Evolutionary conservation across 495 filamentous ascomycete species (phyloP).

Genomic region (Aspergillus incahuasiensis): DNA sequence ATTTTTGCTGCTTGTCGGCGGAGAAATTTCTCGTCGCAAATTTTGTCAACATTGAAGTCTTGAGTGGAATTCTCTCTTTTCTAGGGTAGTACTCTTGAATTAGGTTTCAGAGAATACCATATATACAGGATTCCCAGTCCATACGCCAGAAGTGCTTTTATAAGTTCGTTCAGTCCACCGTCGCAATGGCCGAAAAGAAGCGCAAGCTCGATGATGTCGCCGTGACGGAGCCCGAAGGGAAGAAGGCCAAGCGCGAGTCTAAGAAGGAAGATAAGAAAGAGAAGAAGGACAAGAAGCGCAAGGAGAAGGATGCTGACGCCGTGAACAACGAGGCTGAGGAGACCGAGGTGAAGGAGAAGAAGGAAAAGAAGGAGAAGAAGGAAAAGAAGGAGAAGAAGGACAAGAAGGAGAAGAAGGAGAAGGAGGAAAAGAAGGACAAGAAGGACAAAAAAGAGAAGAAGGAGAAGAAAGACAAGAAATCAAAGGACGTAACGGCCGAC

Average conservation of each 20-base stretch:
- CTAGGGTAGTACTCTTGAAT: not conserved
- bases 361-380: slow-evolving; percentile 11
- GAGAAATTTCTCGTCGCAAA: not conserved
- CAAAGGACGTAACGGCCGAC: not conserved
- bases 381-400: slow-evolving; percentile 12
- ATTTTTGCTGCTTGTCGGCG: slow-evolving; percentile 1
- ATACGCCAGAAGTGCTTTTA: not conserved
- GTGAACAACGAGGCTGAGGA: slow-evolving; percentile 4
- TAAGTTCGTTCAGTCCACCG: not conserved
- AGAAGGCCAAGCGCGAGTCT: slow-evolving; percentile 36
- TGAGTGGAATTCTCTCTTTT: not conserved
- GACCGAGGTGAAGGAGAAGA: slow-evolving; percentile 1
- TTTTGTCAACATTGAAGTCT: not conserved
- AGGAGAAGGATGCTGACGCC: slow-evolving; percentile 11
- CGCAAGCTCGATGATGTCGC: slow-evolving; percentile 33
- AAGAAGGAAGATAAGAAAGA: slow-evolving; percentile 15
- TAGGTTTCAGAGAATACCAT: not conserved
- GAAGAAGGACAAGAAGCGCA: slow-evolving; percentile 9
- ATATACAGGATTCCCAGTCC: not conserved
- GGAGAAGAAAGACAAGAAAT: slow-evolving; percentile 13
- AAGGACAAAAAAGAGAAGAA: slow-evolving; percentile 17
- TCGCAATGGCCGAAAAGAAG: slow-evolving; percentile 42
- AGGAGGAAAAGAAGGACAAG: slow-evolving; percentile 19
- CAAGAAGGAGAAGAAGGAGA: slow-evolving; percentile 9
- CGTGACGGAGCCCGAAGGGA: slow-evolving; percentile 29